Percentiles rank a stretch among this genome's conserved stretches.
Conservation (phyloP, 1,139 yeast genomes). For the Pneumocystis sp. region DNA sequence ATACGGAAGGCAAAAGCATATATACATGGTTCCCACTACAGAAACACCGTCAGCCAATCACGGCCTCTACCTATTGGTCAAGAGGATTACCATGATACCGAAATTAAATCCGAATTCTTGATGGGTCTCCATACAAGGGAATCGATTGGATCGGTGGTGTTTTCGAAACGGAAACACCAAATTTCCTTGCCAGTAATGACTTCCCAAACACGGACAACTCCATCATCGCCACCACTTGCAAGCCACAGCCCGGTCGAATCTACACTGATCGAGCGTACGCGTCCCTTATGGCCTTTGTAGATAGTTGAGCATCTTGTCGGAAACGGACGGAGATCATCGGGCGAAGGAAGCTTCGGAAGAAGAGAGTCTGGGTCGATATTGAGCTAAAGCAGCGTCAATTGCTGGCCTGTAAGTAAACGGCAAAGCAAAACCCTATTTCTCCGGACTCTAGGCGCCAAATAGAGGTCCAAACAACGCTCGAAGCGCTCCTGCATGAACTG, state of each 20-base stretch:
- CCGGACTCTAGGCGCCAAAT: constrained; percentile 91
- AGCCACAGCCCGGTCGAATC: constrained; percentile 89
- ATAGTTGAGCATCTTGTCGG: constrained; percentile 81
- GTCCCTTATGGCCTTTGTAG: constrained; percentile 69
- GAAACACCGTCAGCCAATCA: not conserved
- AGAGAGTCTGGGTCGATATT: constrained; percentile 93
- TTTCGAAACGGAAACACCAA: constrained; percentile 30
- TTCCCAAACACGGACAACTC: constrained; percentile 93
- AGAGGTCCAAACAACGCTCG: constrained; percentile 84
- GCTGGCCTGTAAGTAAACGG: too few relatives aligned
- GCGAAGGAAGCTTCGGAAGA: constrained; percentile 92
- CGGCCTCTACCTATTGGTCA: too few relatives aligned
- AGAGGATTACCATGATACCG: constrained; percentile 25
- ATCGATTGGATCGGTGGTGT: constrained; percentile 49
- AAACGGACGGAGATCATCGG: constrained; percentile 94
- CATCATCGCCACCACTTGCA: constrained; percentile 97
- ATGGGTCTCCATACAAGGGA: constrained; percentile 86
- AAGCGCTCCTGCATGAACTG: constrained; percentile 78
- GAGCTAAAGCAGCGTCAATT: constrained; percentile 32
- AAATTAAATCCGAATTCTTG: constrained; percentile 2
- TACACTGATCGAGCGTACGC: constrained; percentile 64
- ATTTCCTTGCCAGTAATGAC: constrained; percentile 88
- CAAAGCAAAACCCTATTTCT: constrained; percentile 31
- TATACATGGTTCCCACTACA: constrained; percentile 67
- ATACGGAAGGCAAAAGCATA: constrained; percentile 75